Base-by-base conservation (phyloP, 1,139 yeast species). In the Oligophagozyma castellii region DNA sequence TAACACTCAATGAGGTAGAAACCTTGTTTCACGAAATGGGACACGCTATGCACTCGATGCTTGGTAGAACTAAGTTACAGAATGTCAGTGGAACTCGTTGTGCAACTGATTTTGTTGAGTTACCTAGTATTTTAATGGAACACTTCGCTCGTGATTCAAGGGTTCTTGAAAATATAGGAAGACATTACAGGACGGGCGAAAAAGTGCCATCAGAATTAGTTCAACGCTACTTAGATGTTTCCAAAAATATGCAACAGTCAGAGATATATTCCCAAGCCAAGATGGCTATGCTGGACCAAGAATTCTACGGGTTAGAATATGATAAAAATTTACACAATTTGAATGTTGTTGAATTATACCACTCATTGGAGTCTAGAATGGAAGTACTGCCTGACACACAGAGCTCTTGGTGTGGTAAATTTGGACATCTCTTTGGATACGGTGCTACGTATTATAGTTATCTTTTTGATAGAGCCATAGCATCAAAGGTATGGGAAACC, bases 21-120 rank as follows among this genome's bases (percentile, higher is more conserved):
- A 89, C 98, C 0, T 58, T 89, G 19, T 89, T 92, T 59, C 99
- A 89, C 55, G 99, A 89, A 55, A 84, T 89, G 94, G 99, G 99
- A 1, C 99, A 89, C 56, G 98, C 98, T 2, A 79, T 89, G 73
- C 98, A 89, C 53, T 83, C 95, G 5, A 86, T 89, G 95, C 60
- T 89, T 16, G 98, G 96, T 0, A 65, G 89, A 36, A 89, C 98
- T 0, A 67, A 74, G 27, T 59, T 89, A 29, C 98, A 92, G 49
- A 92, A 86, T 48, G 76, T 89, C 11, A 76, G 93, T 14, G 98
- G 99, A 2, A 89, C 98, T 0, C 64, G 99, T 36, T 89, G 96
- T 48, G 80, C 84, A 5, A 83, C 98, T 0, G 98, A 89, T 52
- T 89, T 89, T 58, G 98, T 92, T 19, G 98, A 89, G 53, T 59